Evolutionary conservation across 441 rosid species (phyloP), one percentile per base, ranked within the genome.

Genomic region (Adansonia rubrostipa): DNA sequence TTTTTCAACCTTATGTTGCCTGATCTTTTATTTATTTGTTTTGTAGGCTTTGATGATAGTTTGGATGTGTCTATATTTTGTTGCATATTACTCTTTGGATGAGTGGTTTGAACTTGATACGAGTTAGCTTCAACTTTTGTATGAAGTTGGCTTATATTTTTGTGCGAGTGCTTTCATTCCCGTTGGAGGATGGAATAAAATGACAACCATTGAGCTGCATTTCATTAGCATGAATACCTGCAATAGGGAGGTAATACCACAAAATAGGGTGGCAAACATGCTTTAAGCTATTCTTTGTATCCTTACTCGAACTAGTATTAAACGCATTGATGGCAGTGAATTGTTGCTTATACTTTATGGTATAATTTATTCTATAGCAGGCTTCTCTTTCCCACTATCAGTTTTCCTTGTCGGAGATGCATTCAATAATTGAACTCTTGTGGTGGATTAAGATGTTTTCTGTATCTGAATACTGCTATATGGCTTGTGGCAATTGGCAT

Each of bases 1-100:
- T 80, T 66, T 77, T 77, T 40, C 20, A 5, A n/a, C n/a, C 5
- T 58, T 64, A 54, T 50, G 17, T 22, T 72, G n/a, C 56, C 48
- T 65, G 51, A 20, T 57, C 3, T 19, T 42, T 9, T 58, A 3
- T n/a, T 2, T 67, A 42, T 45, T 77, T 54, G 20, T 44, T 80
- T 63, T 22, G 19, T 62, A 66, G 77, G 57, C 53, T 24, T 77
- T 57, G 62, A 6, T 44, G 76, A 45, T 51, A 65, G 22, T 51
- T 19, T 66, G 17, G 42, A 20, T 54, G 53, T 19, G 51, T 71
- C 20, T n/a, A 77, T 63, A 28, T 56, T 50, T 54, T 57, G 71
- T 42, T 56, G 0, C 67, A 61, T 33, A 2, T 50, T 76, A 63
- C 45, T 1, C 28, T 15, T 62, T 45, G 48, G 58, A 20, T 42